Base-by-base conservation (phyloP, 768 basidiomycete genomes). In the Coprinopsis cinerea region DNA sequence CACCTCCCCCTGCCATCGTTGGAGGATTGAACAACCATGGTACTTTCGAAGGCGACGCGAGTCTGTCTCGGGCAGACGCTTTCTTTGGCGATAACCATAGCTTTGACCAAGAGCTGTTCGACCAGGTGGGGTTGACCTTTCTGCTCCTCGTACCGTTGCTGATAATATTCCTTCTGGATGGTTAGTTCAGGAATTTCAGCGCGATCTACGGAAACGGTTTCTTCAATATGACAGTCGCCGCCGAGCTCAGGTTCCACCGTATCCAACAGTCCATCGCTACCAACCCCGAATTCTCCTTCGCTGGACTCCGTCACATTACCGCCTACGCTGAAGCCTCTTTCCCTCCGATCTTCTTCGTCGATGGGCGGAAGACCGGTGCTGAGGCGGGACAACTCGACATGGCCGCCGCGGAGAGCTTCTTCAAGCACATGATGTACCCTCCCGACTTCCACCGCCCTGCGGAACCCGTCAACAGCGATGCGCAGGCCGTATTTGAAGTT, bases 101-200 rank as follows among this genome's bases (percentile, higher is more conserved):
- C 43, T 59, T 59, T 47, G 55, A 57, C 30, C 53, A 53, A 47
- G 57, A 53, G 1, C 49, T 57, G 2, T 59, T 59, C 48, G 49
- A 57, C 9, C 35, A 56, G 37, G 54, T 59, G 26, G 15, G 50
- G n/a, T n/a, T 22, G 11, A 14, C 27, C 49, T 25, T 15, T n/a
- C 6, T 37, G 7, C 7, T 32, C 18, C 14, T 2, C 30, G n/a
- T 13, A 4, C 20, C 37, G 18, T 39, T 39, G 18, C 37, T 39
- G 10, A 10, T 6, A 39, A 9, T 39, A 13, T 39, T 39, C 10
- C 9, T 14, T 20, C 18, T 20, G 37, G 13, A n/a, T 9, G 9
- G n/a, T 24, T 28, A 59, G 58, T 42, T 59, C 26, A 20, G 34
- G 15, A 40, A 50, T 15, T 57, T 49, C 37, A 57, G 54, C 44